Evolutionary conservation across 2,329 filamentous ascomycete genomes (phyloP).

Genomic region (Diaporthe sp.): DNA sequence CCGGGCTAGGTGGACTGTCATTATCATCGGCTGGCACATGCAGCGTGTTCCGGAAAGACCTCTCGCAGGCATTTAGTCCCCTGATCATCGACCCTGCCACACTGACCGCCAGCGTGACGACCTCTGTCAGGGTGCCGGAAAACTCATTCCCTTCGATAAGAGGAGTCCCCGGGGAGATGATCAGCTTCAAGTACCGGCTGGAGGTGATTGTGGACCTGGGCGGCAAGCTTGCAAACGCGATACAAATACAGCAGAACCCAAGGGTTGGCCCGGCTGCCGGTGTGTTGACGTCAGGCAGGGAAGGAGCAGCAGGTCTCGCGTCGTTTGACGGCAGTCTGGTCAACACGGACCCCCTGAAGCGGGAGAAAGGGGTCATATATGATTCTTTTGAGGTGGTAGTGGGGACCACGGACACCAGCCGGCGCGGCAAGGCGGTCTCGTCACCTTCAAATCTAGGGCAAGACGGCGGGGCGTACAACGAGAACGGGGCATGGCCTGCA

Average conservation of each 20-base stretch:
- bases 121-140: conserved; percentile 88
- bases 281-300: conserved; percentile 40
- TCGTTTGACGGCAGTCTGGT: conserved; percentile 76
- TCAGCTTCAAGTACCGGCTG: conserved; percentile 93
- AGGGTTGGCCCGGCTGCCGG: conserved; percentile 57
- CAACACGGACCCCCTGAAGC: conserved; percentile 87
- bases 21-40: conserved; percentile 88
- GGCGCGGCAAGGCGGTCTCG: conserved; percentile 57
- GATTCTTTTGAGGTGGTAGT: conserved; percentile 89
- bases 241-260: conserved; percentile 72
- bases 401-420: conserved; percentile 84
- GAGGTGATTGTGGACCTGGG: conserved; percentile 95
- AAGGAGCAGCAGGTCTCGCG: conserved; percentile 47
- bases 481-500: conserved; percentile 44
- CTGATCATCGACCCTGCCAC: conserved; percentile 88
- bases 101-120: conserved; percentile 83
- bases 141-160: conserved; percentile 94
- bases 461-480: conserved; percentile 43
- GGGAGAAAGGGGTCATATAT: conserved; percentile 92
- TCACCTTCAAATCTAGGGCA: conserved; percentile 45
- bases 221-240: conserved; percentile 83
- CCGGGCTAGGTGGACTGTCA: conserved; percentile 87
- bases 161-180: conserved; percentile 91
- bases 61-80: conserved; percentile 89
- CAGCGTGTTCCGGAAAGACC: conserved; percentile 95